A percentile compares a stretch with the other conserved stretches of the same genome.
phyloP scores from a whole-genome alignment of 164 flowering plant genomes.

The Chimonanthus salicifolius region DNA sequence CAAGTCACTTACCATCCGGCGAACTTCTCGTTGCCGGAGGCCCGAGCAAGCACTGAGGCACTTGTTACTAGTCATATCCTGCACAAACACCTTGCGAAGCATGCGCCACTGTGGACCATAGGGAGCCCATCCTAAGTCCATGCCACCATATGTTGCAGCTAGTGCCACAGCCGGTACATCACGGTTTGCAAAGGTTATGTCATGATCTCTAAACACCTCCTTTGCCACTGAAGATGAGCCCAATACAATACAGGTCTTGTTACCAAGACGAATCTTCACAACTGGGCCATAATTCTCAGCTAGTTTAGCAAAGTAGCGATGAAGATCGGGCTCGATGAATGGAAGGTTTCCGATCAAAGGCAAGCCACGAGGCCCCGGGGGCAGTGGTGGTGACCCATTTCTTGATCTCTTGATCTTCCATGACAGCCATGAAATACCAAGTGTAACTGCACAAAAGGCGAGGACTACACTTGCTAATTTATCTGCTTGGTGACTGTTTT shows the following conservation, averaged over 20 bases:
- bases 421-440: not conserved
- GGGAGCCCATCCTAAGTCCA: not conserved
- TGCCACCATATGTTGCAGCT: not conserved
- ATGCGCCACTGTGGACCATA: slow-evolving; percentile 3
- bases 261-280: slow-evolving; percentile 20
- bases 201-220: slow-evolving; percentile 23
- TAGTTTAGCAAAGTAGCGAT: slow-evolving; percentile 13
- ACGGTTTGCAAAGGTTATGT: slow-evolving; percentile 25
- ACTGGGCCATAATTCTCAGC: slow-evolving; percentile 26
- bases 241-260: slow-evolving; percentile 20
- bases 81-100: not conserved
- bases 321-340: slow-evolving; percentile 34
- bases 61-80: slow-evolving; percentile 6
- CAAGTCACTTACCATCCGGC: slow-evolving; percentile 12
- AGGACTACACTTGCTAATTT: too few species aligned
- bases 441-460: too few species aligned
- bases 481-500: too few species aligned
- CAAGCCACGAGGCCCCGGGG: slow-evolving; percentile 46
- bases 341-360: slow-evolving; percentile 47
- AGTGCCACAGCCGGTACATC: slow-evolving; percentile 6
- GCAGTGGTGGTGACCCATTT: slow-evolving; percentile 6
- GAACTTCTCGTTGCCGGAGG: slow-evolving; percentile 21
- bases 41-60: slow-evolving; percentile 17
- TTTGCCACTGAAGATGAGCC: slow-evolving; percentile 18
- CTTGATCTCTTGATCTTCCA: not conserved